These are phyloP conservation scores for Guadua angustifolia DNA, from an alignment of 176 grass and related monocot species.

Conservation along the genomic window DNA sequence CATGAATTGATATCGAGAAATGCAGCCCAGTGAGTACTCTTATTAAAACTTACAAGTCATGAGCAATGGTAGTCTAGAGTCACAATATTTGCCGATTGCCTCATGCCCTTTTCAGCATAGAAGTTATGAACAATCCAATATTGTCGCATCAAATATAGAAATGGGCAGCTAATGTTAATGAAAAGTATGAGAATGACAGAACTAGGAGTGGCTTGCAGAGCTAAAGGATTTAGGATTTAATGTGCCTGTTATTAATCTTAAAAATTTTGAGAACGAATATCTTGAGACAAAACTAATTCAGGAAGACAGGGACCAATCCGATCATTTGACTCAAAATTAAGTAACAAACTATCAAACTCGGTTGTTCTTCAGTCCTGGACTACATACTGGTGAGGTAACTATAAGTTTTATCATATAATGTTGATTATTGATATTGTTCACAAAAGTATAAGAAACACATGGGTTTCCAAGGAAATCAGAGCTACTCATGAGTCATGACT, in stretches of 20 bases:
- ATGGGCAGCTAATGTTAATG: not conserved
- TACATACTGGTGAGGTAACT: not conserved
- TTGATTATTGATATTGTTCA: conserved; percentile 5
- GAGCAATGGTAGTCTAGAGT: not conserved
- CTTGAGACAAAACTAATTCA: not conserved
- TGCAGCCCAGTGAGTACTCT: not conserved
- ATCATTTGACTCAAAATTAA: not conserved
- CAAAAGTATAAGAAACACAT: conserved; percentile 11
- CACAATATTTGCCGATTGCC: not conserved
- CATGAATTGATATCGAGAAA: not conserved
- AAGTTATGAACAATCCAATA: not conserved
- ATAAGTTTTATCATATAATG: not conserved
- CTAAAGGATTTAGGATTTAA: not conserved
- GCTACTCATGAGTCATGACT: conserved; percentile 16
- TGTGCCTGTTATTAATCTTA: not conserved
- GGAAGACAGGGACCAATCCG: not conserved
- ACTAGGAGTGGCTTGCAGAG: not conserved
- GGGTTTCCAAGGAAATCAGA: conserved; percentile 14
- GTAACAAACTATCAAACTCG: not conserved
- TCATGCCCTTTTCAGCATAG: not conserved
- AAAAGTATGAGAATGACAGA: not conserved
- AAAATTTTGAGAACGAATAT: not conserved
- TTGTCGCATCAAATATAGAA: not conserved
- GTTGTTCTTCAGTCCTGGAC: not conserved
- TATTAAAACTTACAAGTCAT: not conserved